Base-by-base conservation (phyloP, 768 basidiomycete species). In the Chalciporus piperatus region DNA sequence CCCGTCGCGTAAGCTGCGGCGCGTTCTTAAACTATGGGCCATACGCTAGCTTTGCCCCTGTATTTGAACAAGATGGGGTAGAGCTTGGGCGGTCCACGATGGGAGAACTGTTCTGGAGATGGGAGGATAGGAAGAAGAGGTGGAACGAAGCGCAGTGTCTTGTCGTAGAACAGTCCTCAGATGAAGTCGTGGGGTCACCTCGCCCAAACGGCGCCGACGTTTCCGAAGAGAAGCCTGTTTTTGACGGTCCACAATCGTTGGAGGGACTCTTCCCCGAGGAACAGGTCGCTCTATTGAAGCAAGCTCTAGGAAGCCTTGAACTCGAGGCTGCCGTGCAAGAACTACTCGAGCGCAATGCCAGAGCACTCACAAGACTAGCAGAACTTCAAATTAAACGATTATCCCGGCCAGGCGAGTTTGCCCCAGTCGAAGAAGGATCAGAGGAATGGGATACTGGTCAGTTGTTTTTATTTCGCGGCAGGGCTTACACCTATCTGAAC, bases 391-490 rank as follows among this genome's bases (percentile, higher is more conserved):
- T 69, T 17, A 63, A 68, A 48, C 80, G 90, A 11, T 63, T 87
- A 27, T 73, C 73, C 14, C 67, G 69, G 11, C 75, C 75, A 20
- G 75, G 74, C 13, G 75, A 73, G 35, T 78, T 73, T 9, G 64
- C 65, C 30, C 74, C 73, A 47, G 81, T 82, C 3, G 77, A 83
- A 62, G 79, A 83, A 62, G 85, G 77, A 30, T 86, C 87, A 11
- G 89, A 91, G 66, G 90, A 93, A 65, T 90, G 86, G 86, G 84
- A 89, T 57, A 81, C 80, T 54, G 91, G 90, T 91, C 62, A 57
- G 84, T 67, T 47, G 32, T 38, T 12, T 2, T n/a, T 20, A 17
- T 41, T 50, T 33, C 27, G 25, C 41, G 33, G 6, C 27, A 27
- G 6, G 54, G 33, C 3, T 30, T 48, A 41, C n/a, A 3, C 49